Base-by-base conservation (phyloP, 495 filamentous ascomycete species). In the Rusavskia elegans region DNA sequence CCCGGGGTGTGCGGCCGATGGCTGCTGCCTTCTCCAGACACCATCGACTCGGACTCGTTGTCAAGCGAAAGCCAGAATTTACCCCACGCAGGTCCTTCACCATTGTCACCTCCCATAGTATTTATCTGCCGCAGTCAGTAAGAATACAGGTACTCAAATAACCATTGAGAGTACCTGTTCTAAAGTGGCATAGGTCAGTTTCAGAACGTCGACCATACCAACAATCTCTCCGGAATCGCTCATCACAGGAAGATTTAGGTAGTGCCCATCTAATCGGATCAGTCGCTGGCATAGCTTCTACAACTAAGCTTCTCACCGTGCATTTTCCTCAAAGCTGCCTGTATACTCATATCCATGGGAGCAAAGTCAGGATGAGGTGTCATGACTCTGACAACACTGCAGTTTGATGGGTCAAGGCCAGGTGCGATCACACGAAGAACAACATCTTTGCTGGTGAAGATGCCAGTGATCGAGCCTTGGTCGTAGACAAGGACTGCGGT, bases 401-500 rank as follows among this genome's bases (percentile, higher is more conserved):
- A 97, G 54, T 83, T 97, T 11, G 80, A 79, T 46, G 92, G 92
- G 64, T 98, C 92, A 51, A 98, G 76, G 10, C 92, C 93, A 25
- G 92, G 90, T 37, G 92, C 92, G 70, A 98, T 98, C 50, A 98
- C 92, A 66, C 92, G 88, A 50, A 98, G 78, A 51, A 98, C 92
- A 44, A 98, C 89, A 71, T 98, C 92, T 70, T 98, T 98, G 73
- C 92, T 97, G 48, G 92, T 98, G 67, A 98, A 98, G 61, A 98
- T 98, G 70, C 92, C 92, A 40, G 92, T 98, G 64, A 98, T 96
- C 13, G 85, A 86, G 40, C 90, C 88, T 67, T 94, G 87, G 64
- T 98, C 92, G 68, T 97, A 90, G 25, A 98, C 92, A 52, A 98
- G 71, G 48, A 98, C 81, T 29, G 92, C 92, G 38, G 92, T 98